Base-by-base conservation (phyloP, 148 eudicot species). In the Cornus florida region DNA sequence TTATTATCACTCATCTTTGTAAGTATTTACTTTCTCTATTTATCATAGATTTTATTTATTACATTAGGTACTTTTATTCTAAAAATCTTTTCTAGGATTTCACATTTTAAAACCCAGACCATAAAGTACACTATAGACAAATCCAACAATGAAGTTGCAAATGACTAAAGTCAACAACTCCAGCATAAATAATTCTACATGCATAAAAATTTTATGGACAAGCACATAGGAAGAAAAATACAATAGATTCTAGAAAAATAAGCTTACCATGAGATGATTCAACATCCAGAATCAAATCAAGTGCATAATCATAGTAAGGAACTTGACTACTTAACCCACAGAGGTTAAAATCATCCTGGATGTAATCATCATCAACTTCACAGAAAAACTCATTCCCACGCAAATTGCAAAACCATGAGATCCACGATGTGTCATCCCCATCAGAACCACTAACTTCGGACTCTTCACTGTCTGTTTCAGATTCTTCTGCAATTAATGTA, bases 301-400 rank as follows among this genome's bases (percentile, higher is more conserved):
- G 82, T n/a, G 87, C 87, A 57, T 84, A 84, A 71, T 84, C 87
- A 71, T 80, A 84, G 39, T 80, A 84, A 32, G 86, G 86, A 77
- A 84, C 84, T 80, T 81, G 86, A 50, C 78, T 77, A 62, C 83
- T 80, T 53, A 84, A 74, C 28, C 86, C 86, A 74, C 86, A 84
- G 7, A 80, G 86, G 53, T 84, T 84, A 73, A 84, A 84, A 41
- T 84, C 86, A 67, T 84, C 86, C 56, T 84, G 83, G 38, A 84
- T 84, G 78, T 80, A 84, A 67, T 84, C 83, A 67, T 76, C 83
- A 80, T 84, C 86, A 75, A 84, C 86, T 84, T 84, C 86, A 76
- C 86, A 84, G 77, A 84, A 80, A 28, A 80, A 84, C 69, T 84
- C 86, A 81, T 84, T 84, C 16, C 86, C 86, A 32, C 84, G 78